Evolutionary conservation across 768 basidiomycete genomes (phyloP).

Genomic region (Collybiopsis luxurians): DNA sequence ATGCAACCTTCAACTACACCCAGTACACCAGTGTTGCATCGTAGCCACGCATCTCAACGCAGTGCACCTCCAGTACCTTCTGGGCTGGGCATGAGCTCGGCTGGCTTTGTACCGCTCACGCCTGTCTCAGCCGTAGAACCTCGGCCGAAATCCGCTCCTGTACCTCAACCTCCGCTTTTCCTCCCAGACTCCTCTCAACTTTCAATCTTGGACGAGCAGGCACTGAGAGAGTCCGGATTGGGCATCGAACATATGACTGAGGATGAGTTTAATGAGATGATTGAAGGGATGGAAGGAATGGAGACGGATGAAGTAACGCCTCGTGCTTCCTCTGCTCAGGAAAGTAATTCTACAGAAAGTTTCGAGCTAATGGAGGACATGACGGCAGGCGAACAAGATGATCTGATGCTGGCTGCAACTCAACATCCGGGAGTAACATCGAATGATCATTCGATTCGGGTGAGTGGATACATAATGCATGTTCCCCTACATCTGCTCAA

Average conservation of each 20-base stretch:
- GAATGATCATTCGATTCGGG: not conserved
- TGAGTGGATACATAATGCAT: not conserved
- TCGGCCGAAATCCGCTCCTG: not conserved
- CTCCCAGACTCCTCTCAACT: slow-evolving; percentile 53
- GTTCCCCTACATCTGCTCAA: not conserved
- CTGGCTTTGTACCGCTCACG: not conserved
- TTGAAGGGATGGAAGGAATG: slow-evolving; percentile 61
- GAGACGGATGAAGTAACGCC: slow-evolving; percentile 1
- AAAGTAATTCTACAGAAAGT: too few species aligned
- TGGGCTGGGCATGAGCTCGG: not conserved
- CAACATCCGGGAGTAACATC: not conserved
- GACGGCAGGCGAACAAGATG: slow-evolving; percentile 13
- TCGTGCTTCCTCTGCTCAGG: not conserved
- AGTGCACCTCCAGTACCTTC: not conserved
- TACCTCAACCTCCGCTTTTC: slow-evolving; percentile 37
- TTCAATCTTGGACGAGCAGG: slow-evolving; percentile 50
- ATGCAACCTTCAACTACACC: slow-evolving; percentile 10
- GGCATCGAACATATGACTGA: slow-evolving; percentile 65
- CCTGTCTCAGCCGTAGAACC: slow-evolving; percentile 6
- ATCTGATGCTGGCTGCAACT: not conserved
- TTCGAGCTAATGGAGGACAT: too few species aligned
- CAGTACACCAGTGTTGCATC: slow-evolving; percentile 3
- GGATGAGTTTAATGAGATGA: slow-evolving; percentile 57
- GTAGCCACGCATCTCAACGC: slow-evolving; percentile 9
- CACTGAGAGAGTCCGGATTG: slow-evolving; percentile 58